Percentiles rank a stretch among this genome's conserved stretches.
These are phyloP conservation scores for Lactifluus volemus DNA, from an alignment of 768 basidiomycete species.

Conservation along the genomic window DNA sequence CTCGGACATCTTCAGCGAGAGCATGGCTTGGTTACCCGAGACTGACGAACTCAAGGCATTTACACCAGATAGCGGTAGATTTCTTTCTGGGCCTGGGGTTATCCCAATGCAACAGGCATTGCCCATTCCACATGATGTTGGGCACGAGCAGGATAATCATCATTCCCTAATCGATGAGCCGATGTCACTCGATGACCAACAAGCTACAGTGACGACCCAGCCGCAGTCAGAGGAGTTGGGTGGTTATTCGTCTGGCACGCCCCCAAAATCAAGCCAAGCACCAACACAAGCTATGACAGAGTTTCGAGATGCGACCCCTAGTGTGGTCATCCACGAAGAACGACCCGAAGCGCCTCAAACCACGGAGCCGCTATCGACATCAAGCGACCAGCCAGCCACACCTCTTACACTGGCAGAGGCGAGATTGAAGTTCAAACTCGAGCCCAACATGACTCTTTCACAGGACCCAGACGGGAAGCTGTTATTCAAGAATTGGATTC, in stretches of 20 bases:
- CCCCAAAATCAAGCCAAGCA: not conserved
- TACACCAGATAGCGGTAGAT: not conserved
- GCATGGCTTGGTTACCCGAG: not conserved
- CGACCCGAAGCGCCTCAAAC: not conserved
- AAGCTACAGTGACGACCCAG: not conserved
- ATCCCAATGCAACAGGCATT: slow-evolving; percentile 1
- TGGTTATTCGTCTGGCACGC: not conserved
- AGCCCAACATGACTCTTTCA: slow-evolving; percentile 21
- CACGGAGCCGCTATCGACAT: not conserved
- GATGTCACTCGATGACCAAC: not conserved
- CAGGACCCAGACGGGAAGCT: slow-evolving; percentile 38
- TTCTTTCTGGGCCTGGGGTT: slow-evolving; percentile 12
- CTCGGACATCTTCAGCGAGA: not conserved
- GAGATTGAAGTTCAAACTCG: slow-evolving; percentile 2
- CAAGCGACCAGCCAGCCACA: not conserved
- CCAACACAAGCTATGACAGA: not conserved
- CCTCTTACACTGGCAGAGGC: slow-evolving; percentile 7
- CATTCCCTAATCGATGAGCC: not conserved
- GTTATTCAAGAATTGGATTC: slow-evolving; percentile 69
- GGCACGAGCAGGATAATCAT: not conserved
- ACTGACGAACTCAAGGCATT: not conserved
- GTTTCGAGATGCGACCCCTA: not conserved
- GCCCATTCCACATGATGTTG: not conserved
- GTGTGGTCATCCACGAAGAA: not conserved
- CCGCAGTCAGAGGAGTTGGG: not conserved